phyloP scores from a whole-genome alignment of 257 asterid species.

The Gentiana dahurica region DNA sequence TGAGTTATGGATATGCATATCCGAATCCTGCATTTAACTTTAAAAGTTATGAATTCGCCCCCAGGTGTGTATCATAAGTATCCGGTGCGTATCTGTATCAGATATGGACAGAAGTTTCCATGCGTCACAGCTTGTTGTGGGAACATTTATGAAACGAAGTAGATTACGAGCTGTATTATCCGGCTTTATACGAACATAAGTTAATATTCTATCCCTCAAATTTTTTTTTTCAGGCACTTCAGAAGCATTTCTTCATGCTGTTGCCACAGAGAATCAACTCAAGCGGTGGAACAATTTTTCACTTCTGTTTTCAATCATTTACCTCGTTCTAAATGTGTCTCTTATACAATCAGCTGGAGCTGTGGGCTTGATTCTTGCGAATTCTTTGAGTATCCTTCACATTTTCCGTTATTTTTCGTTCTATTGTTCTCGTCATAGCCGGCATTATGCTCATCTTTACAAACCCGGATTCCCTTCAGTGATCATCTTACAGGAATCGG shows the following conservation, averaged over 20 bases:
- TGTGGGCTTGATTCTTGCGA: conserved; percentile 78
- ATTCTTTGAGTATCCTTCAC: conserved; percentile 89
- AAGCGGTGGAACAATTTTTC: conserved; percentile 67
- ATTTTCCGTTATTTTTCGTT: neutral
- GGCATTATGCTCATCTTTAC: neutral
- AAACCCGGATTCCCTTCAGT: too few species aligned
- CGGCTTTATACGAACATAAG: too few species aligned
- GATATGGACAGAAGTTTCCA: too few species aligned
- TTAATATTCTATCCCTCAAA: neutral
- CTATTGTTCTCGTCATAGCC: neutral
- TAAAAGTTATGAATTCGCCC: too few species aligned
- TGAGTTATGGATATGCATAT: too few species aligned
- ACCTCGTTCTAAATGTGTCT: conserved; percentile 54
- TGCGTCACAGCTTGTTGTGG: too few species aligned
- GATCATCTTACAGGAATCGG: too few species aligned
- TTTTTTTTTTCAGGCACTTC: conserved; percentile 58
- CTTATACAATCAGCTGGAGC: conserved; percentile 85
- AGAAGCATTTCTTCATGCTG: conserved; percentile 96
- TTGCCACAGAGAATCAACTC: conserved; percentile 74
- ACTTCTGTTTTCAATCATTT: conserved; percentile 65
- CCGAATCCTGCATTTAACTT: too few species aligned
- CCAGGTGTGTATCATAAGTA: too few species aligned
- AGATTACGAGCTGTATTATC: too few species aligned
- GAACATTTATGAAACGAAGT: too few species aligned
- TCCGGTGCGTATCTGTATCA: too few species aligned